Conservation (phyloP, 2,329 filamentous ascomycete genomes). For the Fusarium nelsonii region DNA sequence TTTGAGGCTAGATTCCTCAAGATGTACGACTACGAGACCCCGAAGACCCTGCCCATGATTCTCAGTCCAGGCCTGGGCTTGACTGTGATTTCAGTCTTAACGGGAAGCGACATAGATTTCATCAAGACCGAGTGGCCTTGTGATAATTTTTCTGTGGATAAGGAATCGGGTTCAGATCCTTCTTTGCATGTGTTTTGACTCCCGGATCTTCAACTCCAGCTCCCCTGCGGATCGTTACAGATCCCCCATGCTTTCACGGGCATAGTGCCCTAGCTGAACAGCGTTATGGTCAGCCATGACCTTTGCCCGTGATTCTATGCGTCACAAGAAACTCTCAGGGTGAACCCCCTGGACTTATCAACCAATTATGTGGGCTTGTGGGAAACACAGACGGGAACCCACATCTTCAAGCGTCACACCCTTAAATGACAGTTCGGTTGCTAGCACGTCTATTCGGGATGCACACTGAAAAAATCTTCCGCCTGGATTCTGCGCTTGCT, state of each 20-base stretch:
- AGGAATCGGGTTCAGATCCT: slow-evolving; percentile 31
- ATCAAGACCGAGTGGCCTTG: slow-evolving; percentile 40
- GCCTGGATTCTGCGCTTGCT: slow-evolving; percentile 28
- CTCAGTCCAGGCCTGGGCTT: slow-evolving; percentile 19
- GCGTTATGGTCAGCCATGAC: slow-evolving; percentile 29
- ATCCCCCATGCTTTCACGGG: slow-evolving; percentile 11
- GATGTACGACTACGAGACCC: slow-evolving; percentile 36
- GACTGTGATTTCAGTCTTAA: slow-evolving; percentile 35
- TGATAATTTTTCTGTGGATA: slow-evolving; percentile 32
- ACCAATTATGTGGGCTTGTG: slow-evolving; percentile 38
- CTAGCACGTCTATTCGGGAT: slow-evolving; percentile 41
- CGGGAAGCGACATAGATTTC: slow-evolving; percentile 44
- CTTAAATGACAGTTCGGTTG: slow-evolving; percentile 45
- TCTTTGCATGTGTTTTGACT: slow-evolving; percentile 32
- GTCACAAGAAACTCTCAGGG: slow-evolving; percentile 26
- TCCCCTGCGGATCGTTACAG: slow-evolving; percentile 40
- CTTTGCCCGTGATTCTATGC: slow-evolving; percentile 22
- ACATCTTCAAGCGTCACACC: slow-evolving; percentile 35
- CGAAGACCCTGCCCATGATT: slow-evolving; percentile 13
- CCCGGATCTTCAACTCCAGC: slow-evolving; percentile 32
- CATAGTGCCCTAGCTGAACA: slow-evolving; percentile 25
- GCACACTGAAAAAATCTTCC: slow-evolving; percentile 43
- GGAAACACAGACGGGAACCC: slow-evolving; percentile 27
- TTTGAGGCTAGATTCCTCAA: slow-evolving; percentile 42
- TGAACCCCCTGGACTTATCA: slow-evolving; percentile 16